Percentiles rank a stretch among this genome's conserved stretches.
phyloP scores from a whole-genome alignment of 495 filamentous ascomycete genomes.

The Tirmania nivea region DNA sequence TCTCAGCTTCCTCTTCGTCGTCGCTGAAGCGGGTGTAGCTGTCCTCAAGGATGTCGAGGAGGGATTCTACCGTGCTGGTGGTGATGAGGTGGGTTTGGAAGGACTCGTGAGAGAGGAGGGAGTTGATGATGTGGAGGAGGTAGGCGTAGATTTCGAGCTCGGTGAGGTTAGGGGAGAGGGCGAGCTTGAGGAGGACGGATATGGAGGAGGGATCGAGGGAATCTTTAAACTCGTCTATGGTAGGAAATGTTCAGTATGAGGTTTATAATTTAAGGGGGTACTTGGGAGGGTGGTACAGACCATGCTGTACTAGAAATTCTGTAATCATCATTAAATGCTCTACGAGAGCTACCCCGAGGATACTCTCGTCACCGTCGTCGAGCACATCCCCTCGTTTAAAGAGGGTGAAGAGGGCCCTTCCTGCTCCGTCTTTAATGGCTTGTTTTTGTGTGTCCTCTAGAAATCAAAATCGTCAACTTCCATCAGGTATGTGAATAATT shows the following conservation, averaged over 20 bases:
- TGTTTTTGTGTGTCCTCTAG: slow-evolving; percentile 33
- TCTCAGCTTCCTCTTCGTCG: slow-evolving; percentile 12
- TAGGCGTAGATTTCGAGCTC: slow-evolving; percentile 11
- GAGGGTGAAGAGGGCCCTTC: slow-evolving; percentile 28
- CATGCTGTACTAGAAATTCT: slow-evolving; percentile 13
- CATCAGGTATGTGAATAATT: neutral
- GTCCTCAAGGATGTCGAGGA: slow-evolving; percentile 11
- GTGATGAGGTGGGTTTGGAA: slow-evolving; percentile 16
- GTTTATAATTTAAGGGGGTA: too few species aligned
- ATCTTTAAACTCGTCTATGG: slow-evolving; percentile 12
- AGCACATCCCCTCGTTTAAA: slow-evolving; percentile 29
- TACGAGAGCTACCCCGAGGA: neutral
- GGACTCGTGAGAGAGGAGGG: slow-evolving; percentile 7
- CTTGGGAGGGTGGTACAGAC: neutral
- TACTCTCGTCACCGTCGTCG: slow-evolving; percentile 14
- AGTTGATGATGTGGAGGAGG: slow-evolving; percentile 18
- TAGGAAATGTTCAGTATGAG: too few species aligned
- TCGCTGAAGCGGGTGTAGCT: slow-evolving; percentile 11
- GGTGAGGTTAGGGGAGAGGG: slow-evolving; percentile 2
- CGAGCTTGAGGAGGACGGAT: slow-evolving; percentile 1
- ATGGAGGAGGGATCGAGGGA: slow-evolving; percentile 5
- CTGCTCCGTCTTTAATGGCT: slow-evolving; percentile 24
- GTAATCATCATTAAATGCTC: slow-evolving; percentile 13
- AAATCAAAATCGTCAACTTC: slow-evolving; percentile 6
- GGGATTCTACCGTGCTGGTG: slow-evolving; percentile 3